phyloP scores from a whole-genome alignment of 2,329 filamentous ascomycete genomes.

The Epichloe typhina region DNA sequence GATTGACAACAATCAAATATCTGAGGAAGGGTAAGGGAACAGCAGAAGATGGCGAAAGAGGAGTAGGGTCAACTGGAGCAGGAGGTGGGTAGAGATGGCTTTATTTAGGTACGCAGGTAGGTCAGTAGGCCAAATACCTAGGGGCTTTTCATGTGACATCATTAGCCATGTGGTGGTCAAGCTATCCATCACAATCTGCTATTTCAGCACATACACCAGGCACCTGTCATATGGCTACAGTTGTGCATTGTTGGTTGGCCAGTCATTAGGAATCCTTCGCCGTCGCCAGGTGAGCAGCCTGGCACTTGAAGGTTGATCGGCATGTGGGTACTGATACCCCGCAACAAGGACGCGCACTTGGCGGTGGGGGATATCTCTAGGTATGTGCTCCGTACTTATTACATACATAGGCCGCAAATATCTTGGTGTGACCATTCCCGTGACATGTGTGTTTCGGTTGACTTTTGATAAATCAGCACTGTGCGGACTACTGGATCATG shows the following conservation, averaged over 20 bases:
- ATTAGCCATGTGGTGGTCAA: too few species aligned
- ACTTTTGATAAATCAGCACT: too few species aligned
- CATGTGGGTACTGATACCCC: neutral
- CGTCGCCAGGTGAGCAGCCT: neutral
- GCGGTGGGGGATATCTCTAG: neutral
- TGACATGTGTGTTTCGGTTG: too few species aligned
- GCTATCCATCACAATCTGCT: neutral
- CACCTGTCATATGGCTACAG: neutral
- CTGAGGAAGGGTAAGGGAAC: too few species aligned
- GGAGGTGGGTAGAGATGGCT: neutral
- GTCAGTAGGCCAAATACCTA: too few species aligned
- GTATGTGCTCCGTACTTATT: slow-evolving; percentile 6
- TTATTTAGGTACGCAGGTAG: neutral
- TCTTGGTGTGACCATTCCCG: too few species aligned
- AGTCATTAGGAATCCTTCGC: neutral
- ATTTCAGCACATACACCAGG: neutral
- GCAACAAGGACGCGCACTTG: neutral
- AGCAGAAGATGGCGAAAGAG: neutral
- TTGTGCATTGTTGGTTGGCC: neutral
- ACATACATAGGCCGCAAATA: neutral
- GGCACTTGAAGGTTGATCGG: neutral
- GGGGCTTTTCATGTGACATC: neutral
- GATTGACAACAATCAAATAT: neutral
- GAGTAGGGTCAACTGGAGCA: neutral
- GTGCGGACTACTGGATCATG: too few species aligned